A percentile compares a stretch with the other conserved stretches of the same genome.
Evolutionary conservation across 768 basidiomycete genomes (phyloP).

Genomic region (Coprinopsis sp.): DNA sequence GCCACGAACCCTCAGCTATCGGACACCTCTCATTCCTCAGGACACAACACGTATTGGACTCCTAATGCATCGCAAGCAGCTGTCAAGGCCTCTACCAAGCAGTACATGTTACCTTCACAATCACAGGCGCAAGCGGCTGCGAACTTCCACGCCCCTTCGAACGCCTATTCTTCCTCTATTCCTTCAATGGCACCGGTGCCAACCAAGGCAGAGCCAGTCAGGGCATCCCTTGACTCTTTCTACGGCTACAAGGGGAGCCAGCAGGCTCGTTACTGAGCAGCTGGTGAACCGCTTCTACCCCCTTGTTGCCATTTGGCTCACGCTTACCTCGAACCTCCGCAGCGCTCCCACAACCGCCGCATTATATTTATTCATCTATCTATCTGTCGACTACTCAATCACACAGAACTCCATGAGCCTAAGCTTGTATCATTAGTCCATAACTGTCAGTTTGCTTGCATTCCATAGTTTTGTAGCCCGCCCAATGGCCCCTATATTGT

Average conservation of each 20-base stretch:
- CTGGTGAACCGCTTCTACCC: background rate
- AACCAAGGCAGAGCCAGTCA: slow-evolving; percentile 15
- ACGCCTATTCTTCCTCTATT: background rate
- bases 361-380: too few species aligned
- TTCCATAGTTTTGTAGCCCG: too few species aligned
- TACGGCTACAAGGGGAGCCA: slow-evolving; percentile 30
- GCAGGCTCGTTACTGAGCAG: too few species aligned
- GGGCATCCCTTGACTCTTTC: slow-evolving; percentile 34
- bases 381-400: too few species aligned
- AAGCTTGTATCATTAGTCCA: too few species aligned
- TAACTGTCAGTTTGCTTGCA: too few species aligned
- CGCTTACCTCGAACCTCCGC: too few species aligned
- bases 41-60: slow-evolving; percentile 4
- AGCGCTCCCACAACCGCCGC: too few species aligned
- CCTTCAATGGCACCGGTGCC: slow-evolving; percentile 12
- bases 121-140: slow-evolving; percentile 7
- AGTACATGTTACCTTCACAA: slow-evolving; percentile 18
- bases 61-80: slow-evolving; percentile 8
- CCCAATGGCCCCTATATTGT: too few species aligned
- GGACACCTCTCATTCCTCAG: background rate
- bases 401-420: too few species aligned
- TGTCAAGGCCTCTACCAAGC: slow-evolving; percentile 13
- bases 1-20: background rate
- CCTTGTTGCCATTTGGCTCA: too few species aligned
- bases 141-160: slow-evolving; percentile 4